Conservation (phyloP, 768 basidiomycete genomes). For the Mrakia hoshinonis region DNA sequence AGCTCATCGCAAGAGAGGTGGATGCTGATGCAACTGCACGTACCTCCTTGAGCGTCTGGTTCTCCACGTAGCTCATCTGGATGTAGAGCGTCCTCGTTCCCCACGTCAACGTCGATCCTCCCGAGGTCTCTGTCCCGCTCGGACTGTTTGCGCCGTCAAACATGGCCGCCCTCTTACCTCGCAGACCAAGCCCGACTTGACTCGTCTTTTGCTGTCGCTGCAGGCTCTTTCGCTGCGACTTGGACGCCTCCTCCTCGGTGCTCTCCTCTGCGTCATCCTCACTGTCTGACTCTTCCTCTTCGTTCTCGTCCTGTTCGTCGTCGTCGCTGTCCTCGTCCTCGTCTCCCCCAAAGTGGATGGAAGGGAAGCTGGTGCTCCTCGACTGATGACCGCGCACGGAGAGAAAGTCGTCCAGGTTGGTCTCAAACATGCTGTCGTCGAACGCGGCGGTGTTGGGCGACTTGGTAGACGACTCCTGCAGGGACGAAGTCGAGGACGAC, state of each 20-base stretch:
- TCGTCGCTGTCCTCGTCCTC: constrained; percentile 31
- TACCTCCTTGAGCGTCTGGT: constrained; percentile 81
- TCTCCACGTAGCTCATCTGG: constrained; percentile 91
- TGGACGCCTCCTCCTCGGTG: constrained; percentile 19
- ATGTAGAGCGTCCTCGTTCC: constrained; percentile 67
- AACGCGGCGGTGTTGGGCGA: constrained; percentile 23
- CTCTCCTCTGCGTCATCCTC: constrained; percentile 3
- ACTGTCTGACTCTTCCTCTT: constrained; percentile 1
- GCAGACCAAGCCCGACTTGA: neutral
- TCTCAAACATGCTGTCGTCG: constrained; percentile 52
- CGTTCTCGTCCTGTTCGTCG: constrained; percentile 6
- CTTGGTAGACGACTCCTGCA: neutral
- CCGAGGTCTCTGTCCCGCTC: constrained; percentile 19
- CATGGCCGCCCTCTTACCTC: neutral
- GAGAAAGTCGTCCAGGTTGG: constrained; percentile 55
- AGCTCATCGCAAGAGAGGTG: too few species aligned
- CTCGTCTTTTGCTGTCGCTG: neutral
- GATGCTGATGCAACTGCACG: constrained; percentile 9
- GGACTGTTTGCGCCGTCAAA: constrained; percentile 5
- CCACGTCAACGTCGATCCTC: constrained; percentile 1
- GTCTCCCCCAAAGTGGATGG: constrained; percentile 62
- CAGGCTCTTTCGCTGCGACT: neutral
- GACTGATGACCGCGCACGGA: constrained; percentile 38
- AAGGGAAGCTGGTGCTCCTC: constrained; percentile 62
- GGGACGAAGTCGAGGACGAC: constrained; percentile 21